Evolutionary conservation across 805 yeast species (phyloP).

Genomic region (Zygosaccharomyces pseudorouxii): DNA sequence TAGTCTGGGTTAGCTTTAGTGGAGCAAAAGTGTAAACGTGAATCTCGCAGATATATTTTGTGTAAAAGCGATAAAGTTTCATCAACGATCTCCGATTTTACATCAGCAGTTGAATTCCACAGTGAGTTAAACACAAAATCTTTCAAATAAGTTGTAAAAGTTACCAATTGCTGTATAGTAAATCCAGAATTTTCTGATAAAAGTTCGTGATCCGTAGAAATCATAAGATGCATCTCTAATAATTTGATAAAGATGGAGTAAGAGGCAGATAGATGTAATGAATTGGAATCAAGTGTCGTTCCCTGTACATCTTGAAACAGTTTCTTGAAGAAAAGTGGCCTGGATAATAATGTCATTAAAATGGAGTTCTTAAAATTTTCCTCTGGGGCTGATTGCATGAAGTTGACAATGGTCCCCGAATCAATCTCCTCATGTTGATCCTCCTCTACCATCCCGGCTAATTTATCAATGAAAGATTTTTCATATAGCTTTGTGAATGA

Average conservation of each 20-base stretch:
- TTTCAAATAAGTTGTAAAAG: constrained; percentile 20
- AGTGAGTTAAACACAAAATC: constrained; percentile 20
- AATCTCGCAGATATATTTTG: constrained; percentile 30
- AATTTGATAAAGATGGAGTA: constrained; percentile 21
- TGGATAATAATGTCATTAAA: constrained; percentile 16
- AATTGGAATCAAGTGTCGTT: background rate
- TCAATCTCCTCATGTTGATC: background rate
- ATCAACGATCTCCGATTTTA: constrained; percentile 9
- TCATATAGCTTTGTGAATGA: constrained; percentile 14
- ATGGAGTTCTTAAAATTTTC: constrained; percentile 16
- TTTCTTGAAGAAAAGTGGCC: constrained; percentile 15
- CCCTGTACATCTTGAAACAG: constrained; percentile 5
- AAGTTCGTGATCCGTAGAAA: constrained; percentile 31
- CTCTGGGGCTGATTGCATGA: constrained; percentile 14
- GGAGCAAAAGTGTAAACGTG: constrained; percentile 26
- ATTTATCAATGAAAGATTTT: constrained; percentile 12
- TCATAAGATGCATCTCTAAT: constrained; percentile 22
- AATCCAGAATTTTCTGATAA: constrained; percentile 14
- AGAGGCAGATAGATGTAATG: constrained; percentile 7
- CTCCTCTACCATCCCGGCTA: constrained; percentile 11
- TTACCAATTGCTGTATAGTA: constrained; percentile 15
- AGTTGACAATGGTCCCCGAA: constrained; percentile 10
- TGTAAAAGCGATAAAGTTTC: constrained; percentile 20
- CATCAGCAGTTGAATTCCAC: constrained; percentile 16
- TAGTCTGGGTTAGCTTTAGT: constrained; percentile 11